Percentiles rank a stretch among this genome's conserved stretches.
Conservation (phyloP, 148 eudicot species). For the Cornus florida region DNA sequence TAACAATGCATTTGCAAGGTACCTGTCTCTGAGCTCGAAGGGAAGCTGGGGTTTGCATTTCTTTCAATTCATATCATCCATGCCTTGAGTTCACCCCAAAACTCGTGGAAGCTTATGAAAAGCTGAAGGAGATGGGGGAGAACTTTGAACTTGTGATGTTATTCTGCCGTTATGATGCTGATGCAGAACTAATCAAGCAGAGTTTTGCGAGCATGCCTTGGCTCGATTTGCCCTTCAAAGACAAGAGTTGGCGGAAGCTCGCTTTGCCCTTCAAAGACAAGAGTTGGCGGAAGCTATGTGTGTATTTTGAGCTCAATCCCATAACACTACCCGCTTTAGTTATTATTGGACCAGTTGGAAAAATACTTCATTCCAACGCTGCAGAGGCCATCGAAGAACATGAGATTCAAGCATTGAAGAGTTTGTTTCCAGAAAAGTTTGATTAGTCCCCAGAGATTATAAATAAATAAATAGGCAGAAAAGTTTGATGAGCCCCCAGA, state of each 20-base stretch:
- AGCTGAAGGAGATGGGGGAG: slow-evolving; percentile 47
- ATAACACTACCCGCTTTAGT: slow-evolving; percentile 52
- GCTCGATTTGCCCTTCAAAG: slow-evolving; percentile 59
- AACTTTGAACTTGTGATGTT: slow-evolving; percentile 65
- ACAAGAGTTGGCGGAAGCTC: slow-evolving; percentile 45
- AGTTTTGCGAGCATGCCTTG: slow-evolving; percentile 43
- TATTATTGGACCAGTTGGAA: slow-evolving; percentile 67
- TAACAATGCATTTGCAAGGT: neutral
- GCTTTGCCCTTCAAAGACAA: slow-evolving; percentile 63
- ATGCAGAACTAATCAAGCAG: slow-evolving; percentile 43
- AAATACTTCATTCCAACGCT: slow-evolving; percentile 56
- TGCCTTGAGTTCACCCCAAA: slow-evolving; percentile 37
- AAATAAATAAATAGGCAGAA: no score
- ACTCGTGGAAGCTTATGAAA: slow-evolving; percentile 44
- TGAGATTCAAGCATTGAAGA: slow-evolving; percentile 40
- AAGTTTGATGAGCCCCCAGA: no score
- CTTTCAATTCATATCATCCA: slow-evolving; percentile 25
- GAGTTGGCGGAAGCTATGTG: slow-evolving; percentile 45
- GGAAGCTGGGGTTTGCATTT: slow-evolving; percentile 68
- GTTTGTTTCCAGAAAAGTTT: slow-evolving; percentile 41
- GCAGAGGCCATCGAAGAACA: slow-evolving; percentile 51
- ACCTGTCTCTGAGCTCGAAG: slow-evolving; percentile 51
- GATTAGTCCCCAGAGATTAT: slow-evolving; percentile 57
- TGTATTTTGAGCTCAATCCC: slow-evolving; percentile 60
- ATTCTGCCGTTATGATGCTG: slow-evolving; percentile 53